Evolutionary conservation across 2,329 filamentous ascomycete genomes (phyloP).

Genomic region (Penicillium olsonii): DNA sequence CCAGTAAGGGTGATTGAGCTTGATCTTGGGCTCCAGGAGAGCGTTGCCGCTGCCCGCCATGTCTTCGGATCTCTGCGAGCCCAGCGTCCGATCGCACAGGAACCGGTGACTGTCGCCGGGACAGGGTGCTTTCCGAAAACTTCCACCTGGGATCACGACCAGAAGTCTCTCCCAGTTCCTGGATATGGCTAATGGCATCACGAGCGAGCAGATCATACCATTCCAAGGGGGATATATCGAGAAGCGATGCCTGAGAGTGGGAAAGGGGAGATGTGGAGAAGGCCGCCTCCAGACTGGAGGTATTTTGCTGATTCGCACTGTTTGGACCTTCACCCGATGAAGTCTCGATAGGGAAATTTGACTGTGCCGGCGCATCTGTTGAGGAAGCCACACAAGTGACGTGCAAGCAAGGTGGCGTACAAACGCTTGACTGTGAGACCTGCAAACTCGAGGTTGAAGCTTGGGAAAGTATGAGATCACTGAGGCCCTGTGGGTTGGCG

Average conservation of each 20-base stretch:
- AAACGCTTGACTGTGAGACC: neutral
- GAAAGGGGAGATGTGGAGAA: conserved; percentile 5
- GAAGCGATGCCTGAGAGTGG: conserved; percentile 7
- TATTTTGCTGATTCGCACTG: neutral
- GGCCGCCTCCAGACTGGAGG: conserved; percentile 5
- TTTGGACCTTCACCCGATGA: neutral
- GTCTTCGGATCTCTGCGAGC: neutral
- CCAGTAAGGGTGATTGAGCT: neutral
- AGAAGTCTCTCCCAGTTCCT: neutral
- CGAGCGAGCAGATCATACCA: conserved; percentile 26
- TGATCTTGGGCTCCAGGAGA: neutral
- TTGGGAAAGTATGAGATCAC: neutral
- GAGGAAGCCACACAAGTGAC: neutral
- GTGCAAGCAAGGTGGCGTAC: neutral
- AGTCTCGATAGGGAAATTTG: neutral
- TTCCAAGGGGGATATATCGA: conserved; percentile 17
- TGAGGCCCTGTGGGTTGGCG: neutral
- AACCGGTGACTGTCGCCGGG: conserved; percentile 6
- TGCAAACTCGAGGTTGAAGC: neutral
- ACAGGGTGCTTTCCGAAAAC: conserved; percentile 6
- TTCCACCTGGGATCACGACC: neutral
- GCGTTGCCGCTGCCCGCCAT: neutral
- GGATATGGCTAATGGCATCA: conserved; percentile 19
- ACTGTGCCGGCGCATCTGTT: neutral
- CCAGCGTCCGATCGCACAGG: neutral